Evolutionary conservation across 495 filamentous ascomycete genomes (phyloP), one percentile per base, ranked within the genome.

Genomic region (Pyrenopolyporus hunteri): DNA sequence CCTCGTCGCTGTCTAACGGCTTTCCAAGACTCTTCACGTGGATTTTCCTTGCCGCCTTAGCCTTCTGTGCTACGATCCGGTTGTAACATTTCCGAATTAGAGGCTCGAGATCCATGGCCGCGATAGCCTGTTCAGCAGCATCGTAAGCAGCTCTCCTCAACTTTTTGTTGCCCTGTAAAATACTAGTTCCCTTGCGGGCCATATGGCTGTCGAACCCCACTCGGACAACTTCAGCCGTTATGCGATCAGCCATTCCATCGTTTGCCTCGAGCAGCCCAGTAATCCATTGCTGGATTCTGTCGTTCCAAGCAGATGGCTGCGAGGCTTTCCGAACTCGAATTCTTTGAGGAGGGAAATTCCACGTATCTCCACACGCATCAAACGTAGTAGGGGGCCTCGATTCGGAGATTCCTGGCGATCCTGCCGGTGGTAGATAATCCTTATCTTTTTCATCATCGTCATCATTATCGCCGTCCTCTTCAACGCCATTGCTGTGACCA

Each of bases 181-280:
- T 53, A 7, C 31, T 43, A 25, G 42, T 14, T 23, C 33, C 45
- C 17, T 52, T 62, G 7, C 25, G 45, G 13, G 19, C 46, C 8
- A 66, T 31, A 25, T 64, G 67, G 6, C 40, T 11, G 2, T 25
- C 35, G 25, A 64, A 63, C 11, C 55, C 65, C 25, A 28, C 28
- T 28, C 51, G 55, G 22, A 68, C 52, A 13, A 66, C 56, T 14
- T 64, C 47, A 19, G 50, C 20, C 17, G 48, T 58, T 33, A 68
- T 26, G 16, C 35, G 44, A 33, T 58, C 46, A 16, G 22, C 31
- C 13, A 22, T 1, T 20, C 32, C 28, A 6, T 9, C 17, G 37
- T 70, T 70, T 13, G 35, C 52, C 33, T 57, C 19, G 11, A 59
- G 31, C 13, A 70, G 44, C n/a, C 43, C 44, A 16, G 16, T 3